These are phyloP conservation scores for Trypanosoma melophagium DNA, from an alignment of 208 protist species.

Conservation along the genomic window DNA sequence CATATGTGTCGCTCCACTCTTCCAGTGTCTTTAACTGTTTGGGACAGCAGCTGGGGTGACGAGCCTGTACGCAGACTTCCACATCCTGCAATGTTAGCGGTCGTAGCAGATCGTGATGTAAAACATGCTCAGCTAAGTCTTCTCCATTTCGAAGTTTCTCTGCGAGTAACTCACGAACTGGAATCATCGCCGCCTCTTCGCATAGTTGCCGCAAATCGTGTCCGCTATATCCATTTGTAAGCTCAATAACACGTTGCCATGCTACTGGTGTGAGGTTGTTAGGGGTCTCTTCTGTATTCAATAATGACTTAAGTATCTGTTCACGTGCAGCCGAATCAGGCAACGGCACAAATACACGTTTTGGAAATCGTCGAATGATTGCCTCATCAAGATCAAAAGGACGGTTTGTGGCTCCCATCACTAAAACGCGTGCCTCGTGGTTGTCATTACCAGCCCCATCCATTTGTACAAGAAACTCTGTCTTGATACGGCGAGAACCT, in stretches of 20 bases:
- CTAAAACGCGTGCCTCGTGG: conserved; percentile 47
- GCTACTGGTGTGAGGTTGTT: conserved; percentile 40
- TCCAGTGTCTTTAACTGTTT: conserved; percentile 19
- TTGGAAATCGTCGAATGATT: conserved; percentile 83
- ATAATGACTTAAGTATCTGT: conserved; percentile 34
- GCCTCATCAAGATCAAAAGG: conserved; percentile 92
- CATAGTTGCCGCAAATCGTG: conserved; percentile 29
- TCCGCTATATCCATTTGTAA: conserved; percentile 60
- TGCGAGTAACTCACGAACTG: conserved; percentile 22
- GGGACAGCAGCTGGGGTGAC: conserved; percentile 23
- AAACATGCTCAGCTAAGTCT: conserved; percentile 10
- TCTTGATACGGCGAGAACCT: conserved; percentile 97
- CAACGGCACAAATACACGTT: conserved; percentile 83
- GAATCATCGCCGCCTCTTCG: conserved; percentile 30
- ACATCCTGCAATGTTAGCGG: conserved; percentile 26
- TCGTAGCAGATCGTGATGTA: conserved; percentile 5
- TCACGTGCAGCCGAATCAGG: conserved; percentile 43
- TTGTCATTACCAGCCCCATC: conserved; percentile 38
- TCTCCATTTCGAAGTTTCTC: conserved; percentile 22
- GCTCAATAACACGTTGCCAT: conserved; percentile 38
- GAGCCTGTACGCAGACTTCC: conserved; percentile 9
- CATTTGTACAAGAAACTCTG: conserved; percentile 98
- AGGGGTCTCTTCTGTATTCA: conserved; percentile 38
- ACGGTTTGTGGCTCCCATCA: conserved; percentile 90
- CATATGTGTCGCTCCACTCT: conserved; percentile 27